Evolutionary conservation across 108 stramenopile genomes (phyloP).

Genomic region (Cyclostephanos tholiformis): DNA sequence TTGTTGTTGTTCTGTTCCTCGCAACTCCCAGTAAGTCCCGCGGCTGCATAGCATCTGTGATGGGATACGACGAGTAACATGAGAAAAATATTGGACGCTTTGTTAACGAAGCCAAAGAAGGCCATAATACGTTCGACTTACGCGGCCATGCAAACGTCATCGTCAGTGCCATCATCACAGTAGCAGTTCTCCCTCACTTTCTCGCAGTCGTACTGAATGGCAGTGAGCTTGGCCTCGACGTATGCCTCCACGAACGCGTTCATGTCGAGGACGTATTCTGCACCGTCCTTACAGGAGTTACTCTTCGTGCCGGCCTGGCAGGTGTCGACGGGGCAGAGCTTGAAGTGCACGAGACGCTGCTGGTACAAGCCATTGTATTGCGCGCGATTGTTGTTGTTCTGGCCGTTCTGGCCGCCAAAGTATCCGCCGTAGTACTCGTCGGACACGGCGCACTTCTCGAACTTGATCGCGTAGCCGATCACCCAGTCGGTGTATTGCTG

Average conservation of each 20-base stretch:
- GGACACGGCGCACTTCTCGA: constrained; percentile 19
- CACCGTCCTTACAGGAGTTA: constrained; percentile 6
- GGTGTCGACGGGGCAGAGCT: constrained; percentile 16
- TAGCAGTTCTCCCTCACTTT: constrained; percentile 36
- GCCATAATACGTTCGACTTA: constrained; percentile 48
- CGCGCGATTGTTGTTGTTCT: constrained; percentile 5
- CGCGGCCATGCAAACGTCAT: constrained; percentile 43
- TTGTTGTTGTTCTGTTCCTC: constrained; percentile 54
- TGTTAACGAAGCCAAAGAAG: not conserved
- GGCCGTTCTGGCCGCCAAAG: constrained; percentile 1
- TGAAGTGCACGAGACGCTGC: constrained; percentile 29
- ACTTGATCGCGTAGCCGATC: constrained; percentile 7
- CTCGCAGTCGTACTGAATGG: constrained; percentile 29
- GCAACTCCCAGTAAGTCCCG: constrained; percentile 57
- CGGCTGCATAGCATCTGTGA: constrained; percentile 32
- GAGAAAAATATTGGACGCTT: not conserved
- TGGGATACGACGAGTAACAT: constrained; percentile 10
- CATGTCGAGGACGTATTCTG: constrained; percentile 23
- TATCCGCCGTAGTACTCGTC: constrained; percentile 22
- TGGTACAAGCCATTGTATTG: constrained; percentile 21
- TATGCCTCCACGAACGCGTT: constrained; percentile 22
- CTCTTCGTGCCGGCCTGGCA: constrained; percentile 1
- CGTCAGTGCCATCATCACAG: constrained; percentile 70
- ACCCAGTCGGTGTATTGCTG: constrained; percentile 10
- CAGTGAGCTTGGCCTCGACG: constrained; percentile 25